A percentile compares a stretch with the other conserved stretches of the same genome.
phyloP scores from a whole-genome alignment of 768 basidiomycete genomes.

The Leccinum boreale region DNA sequence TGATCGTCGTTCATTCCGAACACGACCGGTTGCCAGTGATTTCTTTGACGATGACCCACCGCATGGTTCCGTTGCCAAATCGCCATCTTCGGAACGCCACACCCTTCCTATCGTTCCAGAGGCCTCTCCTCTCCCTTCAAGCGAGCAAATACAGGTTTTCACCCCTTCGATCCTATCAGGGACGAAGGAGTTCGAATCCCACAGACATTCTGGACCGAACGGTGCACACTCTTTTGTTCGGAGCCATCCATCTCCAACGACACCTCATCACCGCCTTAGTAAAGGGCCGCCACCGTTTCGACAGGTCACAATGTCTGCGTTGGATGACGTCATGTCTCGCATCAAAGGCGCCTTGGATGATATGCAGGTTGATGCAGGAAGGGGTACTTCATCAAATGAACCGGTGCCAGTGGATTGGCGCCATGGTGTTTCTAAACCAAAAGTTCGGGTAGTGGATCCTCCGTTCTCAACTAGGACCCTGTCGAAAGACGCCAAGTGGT shows the following conservation, averaged over 20 bases:
- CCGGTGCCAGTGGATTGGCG: slow-evolving; percentile 21
- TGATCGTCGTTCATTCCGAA: slow-evolving; percentile 27
- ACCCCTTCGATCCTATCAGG: slow-evolving; percentile 3
- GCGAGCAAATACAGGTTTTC: slow-evolving; percentile 7
- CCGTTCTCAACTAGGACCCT: slow-evolving; percentile 9
- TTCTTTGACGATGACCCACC: slow-evolving; percentile 58
- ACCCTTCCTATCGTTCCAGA: slow-evolving; percentile 17
- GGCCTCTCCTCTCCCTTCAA: slow-evolving; percentile 2
- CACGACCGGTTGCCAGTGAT: slow-evolving; percentile 62
- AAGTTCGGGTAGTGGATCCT: slow-evolving; percentile 18
- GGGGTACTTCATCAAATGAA: slow-evolving; percentile 15
- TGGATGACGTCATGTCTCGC: slow-evolving; percentile 81
- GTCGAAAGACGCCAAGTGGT: slow-evolving; percentile 47
- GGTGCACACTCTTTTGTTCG: slow-evolving; percentile 14
- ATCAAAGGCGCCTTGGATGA: slow-evolving; percentile 77
- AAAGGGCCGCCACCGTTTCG: slow-evolving; percentile 34
- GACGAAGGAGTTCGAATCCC: slow-evolving; percentile 19
- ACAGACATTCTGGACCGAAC: slow-evolving; percentile 18
- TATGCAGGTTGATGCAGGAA: slow-evolving; percentile 52
- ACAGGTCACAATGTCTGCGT: slow-evolving; percentile 63
- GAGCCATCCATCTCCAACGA: slow-evolving; percentile 15
- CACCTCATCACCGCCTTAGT: slow-evolving; percentile 20
- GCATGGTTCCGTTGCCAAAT: slow-evolving; percentile 40
- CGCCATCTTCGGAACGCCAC: slow-evolving; percentile 17
- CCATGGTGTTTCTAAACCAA: slow-evolving; percentile 18